Conservation (phyloP, 306 rosid genomes). For the Carpinus viminea region DNA sequence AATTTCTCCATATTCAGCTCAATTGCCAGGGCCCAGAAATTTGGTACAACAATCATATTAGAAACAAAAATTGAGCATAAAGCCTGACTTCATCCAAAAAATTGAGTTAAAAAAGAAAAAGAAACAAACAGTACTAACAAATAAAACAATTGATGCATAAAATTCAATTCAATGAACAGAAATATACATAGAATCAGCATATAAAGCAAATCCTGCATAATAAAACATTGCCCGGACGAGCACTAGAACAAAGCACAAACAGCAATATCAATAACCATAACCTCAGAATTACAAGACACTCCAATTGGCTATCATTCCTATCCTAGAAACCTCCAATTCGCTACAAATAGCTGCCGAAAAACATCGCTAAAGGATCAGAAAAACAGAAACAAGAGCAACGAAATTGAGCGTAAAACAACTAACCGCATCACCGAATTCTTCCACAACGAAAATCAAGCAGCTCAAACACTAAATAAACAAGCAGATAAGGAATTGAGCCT, state of each 20-base stretch:
- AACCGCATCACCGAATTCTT: neutral
- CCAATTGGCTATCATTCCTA: constrained; percentile 1
- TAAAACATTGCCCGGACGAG: too few species aligned
- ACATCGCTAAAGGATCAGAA: neutral
- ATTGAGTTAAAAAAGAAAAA: neutral
- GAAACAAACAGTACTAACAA: neutral
- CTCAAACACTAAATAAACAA: neutral
- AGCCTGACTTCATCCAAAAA: constrained; percentile 15
- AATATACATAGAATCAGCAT: neutral
- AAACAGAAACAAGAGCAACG: neutral
- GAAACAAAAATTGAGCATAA: neutral
- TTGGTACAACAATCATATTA: neutral
- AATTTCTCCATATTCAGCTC: neutral
- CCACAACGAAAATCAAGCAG: neutral
- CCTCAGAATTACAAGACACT: neutral
- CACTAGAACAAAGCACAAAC: too few species aligned
- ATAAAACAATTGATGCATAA: neutral
- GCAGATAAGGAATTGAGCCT: neutral
- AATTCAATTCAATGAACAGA: neutral
- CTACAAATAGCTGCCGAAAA: neutral
- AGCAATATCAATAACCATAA: too few species aligned
- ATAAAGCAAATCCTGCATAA: neutral
- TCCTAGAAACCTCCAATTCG: neutral
- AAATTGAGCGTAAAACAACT: neutral
- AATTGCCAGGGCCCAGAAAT: neutral